Evolutionary conservation across 179 eudicot genomes (phyloP), one percentile per base, ranked within the genome.

Genomic region (Beta corolliflora): DNA sequence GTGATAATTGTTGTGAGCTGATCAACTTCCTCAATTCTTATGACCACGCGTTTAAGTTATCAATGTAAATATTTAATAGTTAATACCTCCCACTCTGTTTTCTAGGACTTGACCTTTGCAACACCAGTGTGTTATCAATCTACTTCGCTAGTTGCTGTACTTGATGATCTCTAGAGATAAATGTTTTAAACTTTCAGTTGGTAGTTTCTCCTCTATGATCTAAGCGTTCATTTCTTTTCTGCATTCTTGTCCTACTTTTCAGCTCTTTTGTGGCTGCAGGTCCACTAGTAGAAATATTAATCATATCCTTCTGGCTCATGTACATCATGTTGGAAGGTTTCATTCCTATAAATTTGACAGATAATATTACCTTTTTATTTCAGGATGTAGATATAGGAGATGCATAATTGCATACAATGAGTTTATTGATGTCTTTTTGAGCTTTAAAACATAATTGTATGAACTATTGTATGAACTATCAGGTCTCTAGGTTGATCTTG

Each of bases 121-220:
- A 53, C 76, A 53, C 16, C 7, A 29, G n/a, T 73, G 6, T 73
- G 41, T 5, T 53, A 12, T 15, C 9, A 54, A 52, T 16, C 19
- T 73, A 21, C 61, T 73, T 73, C 13, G 16, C 61, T 73, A 71
- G 59, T 25, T 21, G 8, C 50, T 67, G 9, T 67, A 71, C 58
- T 71, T 71, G 75, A 50, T 23, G 31, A n/a, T 4, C 31, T 36
- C 69, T 36, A n/a, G 7, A 19, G 36, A n/a, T 14, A 19, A 36
- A 48, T 71, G 31, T 71, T 71, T 46, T 31, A 73, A 12, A 25
- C 61, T 73, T 73, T 54, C 44, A 73, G 18, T 73, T 23, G 60
- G n/a, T 53, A 54, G 25, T 5, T 11, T 6, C n/a, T 53, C 11
- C 48, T 48, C 18, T 48, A 21, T 71, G 50, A 11, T 4, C 14